Evolutionary conservation across 73 alveolate genomes (phyloP).

Genomic region (Tetrahymena borealis): DNA sequence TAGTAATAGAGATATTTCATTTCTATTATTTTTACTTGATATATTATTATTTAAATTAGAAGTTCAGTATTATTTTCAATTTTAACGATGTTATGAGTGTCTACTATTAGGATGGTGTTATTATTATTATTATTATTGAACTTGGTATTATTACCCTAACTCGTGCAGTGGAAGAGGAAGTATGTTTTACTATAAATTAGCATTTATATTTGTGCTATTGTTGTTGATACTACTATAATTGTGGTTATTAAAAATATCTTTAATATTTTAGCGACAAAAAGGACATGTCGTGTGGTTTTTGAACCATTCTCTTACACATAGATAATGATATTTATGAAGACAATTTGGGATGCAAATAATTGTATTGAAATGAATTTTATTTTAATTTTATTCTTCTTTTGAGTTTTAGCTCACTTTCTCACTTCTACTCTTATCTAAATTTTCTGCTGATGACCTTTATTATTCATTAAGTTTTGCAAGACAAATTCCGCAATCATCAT

Average conservation of each 20-base stretch:
- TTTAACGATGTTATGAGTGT: no score
- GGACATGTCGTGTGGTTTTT: neutral
- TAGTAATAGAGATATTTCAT: no score
- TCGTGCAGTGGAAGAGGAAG: no score
- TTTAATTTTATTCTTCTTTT: neutral
- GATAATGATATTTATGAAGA: neutral
- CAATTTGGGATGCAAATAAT: neutral
- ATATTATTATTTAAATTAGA: no score
- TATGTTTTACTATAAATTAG: neutral
- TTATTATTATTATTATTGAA: no score
- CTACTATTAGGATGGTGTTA: no score
- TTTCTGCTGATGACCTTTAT: neutral
- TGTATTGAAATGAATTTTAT: neutral
- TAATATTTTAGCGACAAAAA: neutral
- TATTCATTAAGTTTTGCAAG: neutral
- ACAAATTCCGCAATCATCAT: neutral
- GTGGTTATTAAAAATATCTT: neutral
- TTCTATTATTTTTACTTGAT: no score
- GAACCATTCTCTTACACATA: neutral
- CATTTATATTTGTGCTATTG: neutral
- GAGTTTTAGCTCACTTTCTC: neutral
- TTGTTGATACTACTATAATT: neutral
- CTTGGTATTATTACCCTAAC: no score
- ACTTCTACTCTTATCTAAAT: neutral
- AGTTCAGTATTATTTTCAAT: no score